phyloP scores from a whole-genome alignment of 495 filamentous ascomycete species.

The Terfezia claveryi region DNA sequence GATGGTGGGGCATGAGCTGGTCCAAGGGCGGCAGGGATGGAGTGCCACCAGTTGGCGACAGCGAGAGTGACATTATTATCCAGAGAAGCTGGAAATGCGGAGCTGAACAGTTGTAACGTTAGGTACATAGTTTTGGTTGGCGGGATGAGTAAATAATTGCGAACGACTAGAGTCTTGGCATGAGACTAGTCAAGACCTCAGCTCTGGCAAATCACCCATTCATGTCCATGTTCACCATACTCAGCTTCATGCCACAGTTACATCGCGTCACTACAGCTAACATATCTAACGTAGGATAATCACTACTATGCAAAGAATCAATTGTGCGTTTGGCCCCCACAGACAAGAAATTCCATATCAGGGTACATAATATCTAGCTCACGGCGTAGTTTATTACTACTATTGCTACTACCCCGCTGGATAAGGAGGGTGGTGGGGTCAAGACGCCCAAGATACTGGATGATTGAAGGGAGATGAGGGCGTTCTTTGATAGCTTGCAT shows the following conservation, averaged over 20 bases:
- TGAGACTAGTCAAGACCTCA: no score
- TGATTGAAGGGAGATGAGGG: constrained; percentile 31
- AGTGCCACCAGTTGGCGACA: no score
- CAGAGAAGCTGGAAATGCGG: no score
- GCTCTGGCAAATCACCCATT: constrained; percentile 24
- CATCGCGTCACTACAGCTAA: constrained; percentile 1
- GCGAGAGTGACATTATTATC: no score
- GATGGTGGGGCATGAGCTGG: no score
- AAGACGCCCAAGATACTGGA: constrained; percentile 6
- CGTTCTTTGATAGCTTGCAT: constrained; percentile 48
- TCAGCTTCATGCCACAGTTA: constrained; percentile 24
- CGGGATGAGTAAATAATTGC: no score
- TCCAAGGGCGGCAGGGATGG: no score
- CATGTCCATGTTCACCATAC: constrained; percentile 60
- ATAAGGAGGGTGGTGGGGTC: constrained; percentile 15
- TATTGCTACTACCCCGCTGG: constrained; percentile 44
- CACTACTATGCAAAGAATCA: constrained; percentile 53
- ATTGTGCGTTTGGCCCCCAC: background rate
- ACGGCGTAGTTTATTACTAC: constrained; percentile 37
- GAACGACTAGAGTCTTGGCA: no score
- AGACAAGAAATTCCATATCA: background rate
- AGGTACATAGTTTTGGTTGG: no score
- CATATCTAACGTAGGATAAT: constrained; percentile 45
- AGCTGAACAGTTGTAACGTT: no score
- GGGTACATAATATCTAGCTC: background rate